Evolutionary conservation across 768 basidiomycete genomes (phyloP).

Genomic region (Cystobasidium tubakii): DNA sequence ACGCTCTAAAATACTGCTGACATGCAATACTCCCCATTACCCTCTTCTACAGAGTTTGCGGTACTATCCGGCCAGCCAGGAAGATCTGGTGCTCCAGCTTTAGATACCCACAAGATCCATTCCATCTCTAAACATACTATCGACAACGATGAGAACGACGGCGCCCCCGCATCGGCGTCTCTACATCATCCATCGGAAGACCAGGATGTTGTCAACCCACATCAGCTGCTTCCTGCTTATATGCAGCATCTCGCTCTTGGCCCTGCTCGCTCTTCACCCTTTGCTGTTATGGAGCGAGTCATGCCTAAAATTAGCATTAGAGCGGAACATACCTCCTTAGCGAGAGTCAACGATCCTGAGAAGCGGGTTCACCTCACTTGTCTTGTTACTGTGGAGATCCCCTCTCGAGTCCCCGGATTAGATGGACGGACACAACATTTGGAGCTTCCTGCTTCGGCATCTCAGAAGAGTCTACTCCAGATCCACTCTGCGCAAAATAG

Average conservation of each 20-base stretch:
- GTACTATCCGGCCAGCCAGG: conserved; percentile 84
- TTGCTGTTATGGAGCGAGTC: conserved; percentile 49
- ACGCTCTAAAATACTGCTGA: not conserved
- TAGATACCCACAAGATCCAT: conserved; percentile 49
- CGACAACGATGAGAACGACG: conserved; percentile 38
- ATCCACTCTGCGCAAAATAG: conserved; percentile 9
- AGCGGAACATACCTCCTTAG: conserved; percentile 78
- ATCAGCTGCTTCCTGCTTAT: conserved; percentile 30
- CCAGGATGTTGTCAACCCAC: conserved; percentile 63
- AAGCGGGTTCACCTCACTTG: conserved; percentile 80
- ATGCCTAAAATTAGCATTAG: conserved; percentile 87
- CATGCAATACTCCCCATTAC: conserved; percentile 21
- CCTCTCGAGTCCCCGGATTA: conserved; percentile 51
- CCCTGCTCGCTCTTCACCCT: conserved; percentile 7
- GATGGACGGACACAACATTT: not conserved
- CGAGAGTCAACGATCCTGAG: conserved; percentile 59
- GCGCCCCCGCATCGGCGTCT: conserved; percentile 3
- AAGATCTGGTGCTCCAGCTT: conserved; percentile 35
- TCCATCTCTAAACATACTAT: conserved; percentile 44
- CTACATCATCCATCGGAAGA: conserved; percentile 66
- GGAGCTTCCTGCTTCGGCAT: not conserved
- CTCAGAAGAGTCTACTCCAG: not conserved
- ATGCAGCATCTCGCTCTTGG: conserved; percentile 34
- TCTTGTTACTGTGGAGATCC: conserved; percentile 86
- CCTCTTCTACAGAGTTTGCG: conserved; percentile 66